Conservation (phyloP, 2,329 filamentous ascomycete species). For the Zymoseptoria pseudotritici region DNA sequence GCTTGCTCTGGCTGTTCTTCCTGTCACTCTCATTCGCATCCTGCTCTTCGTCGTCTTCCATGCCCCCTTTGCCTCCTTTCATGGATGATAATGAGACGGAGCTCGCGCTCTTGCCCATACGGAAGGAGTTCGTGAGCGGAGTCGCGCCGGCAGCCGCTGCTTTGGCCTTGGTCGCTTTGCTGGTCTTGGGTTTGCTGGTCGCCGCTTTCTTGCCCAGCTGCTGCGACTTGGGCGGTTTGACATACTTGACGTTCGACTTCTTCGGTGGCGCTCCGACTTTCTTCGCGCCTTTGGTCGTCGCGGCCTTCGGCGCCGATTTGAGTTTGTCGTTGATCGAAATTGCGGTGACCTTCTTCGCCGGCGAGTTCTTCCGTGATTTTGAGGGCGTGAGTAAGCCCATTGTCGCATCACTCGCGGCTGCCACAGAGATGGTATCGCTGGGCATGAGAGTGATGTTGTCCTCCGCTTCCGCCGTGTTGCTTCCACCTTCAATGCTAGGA, state of each 20-base stretch:
- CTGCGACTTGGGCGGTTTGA: constrained; percentile 17
- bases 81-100: background rate
- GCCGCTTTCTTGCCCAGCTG: constrained; percentile 10
- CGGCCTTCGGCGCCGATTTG: constrained; percentile 10
- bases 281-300: constrained; percentile 9
- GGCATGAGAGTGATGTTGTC: constrained; percentile 19
- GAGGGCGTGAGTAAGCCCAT: constrained; percentile 28
- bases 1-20: constrained; percentile 17
- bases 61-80: constrained; percentile 18
- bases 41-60: constrained; percentile 10
- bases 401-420: background rate
- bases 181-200: constrained; percentile 8
- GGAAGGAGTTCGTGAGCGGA: constrained; percentile 18
- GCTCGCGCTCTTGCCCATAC: background rate
- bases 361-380: constrained; percentile 23
- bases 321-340: constrained; percentile 16
- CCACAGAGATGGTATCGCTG: background rate
- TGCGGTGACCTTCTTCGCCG: constrained; percentile 15
- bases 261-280: constrained; percentile 12
- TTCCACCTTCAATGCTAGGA: constrained; percentile 20
- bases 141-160: background rate
- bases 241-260: constrained; percentile 19
- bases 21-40: constrained; percentile 7
- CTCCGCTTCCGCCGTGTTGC: constrained; percentile 11
- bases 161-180: constrained; percentile 4